These are phyloP conservation scores for Aspergillaceae sp. DNA, from an alignment of 2,329 filamentous ascomycete genomes.

Conservation along the genomic window DNA sequence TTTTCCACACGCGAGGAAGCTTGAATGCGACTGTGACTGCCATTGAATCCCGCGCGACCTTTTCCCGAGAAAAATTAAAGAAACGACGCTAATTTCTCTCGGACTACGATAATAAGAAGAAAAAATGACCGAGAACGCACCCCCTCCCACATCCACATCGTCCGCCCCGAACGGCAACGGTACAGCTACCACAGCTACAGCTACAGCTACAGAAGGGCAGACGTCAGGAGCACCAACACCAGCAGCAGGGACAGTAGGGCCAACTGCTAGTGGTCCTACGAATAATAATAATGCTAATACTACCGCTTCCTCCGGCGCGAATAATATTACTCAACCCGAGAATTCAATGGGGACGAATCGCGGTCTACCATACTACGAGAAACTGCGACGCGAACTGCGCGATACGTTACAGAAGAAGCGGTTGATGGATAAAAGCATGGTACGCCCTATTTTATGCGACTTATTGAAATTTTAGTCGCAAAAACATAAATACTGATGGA, in stretches of 20 bases:
- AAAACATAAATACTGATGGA: background rate
- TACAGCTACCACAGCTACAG: conserved; percentile 5
- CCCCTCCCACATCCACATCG: conserved; percentile 19
- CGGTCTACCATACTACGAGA: conserved; percentile 61
- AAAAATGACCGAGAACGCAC: conserved; percentile 36
- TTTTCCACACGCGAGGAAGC: too few relatives aligned
- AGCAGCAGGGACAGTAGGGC: conserved; percentile 11
- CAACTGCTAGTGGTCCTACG: conserved; percentile 1
- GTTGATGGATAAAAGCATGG: conserved; percentile 52
- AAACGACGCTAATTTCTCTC: too few relatives aligned
- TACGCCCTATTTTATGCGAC: conserved; percentile 18
- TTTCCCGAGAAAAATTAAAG: too few relatives aligned
- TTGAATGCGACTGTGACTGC: too few relatives aligned
- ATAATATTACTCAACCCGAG: too few relatives aligned
- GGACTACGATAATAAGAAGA: background rate
- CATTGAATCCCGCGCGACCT: too few relatives aligned
- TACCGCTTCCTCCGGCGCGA: too few relatives aligned
- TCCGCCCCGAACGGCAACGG: conserved; percentile 10
- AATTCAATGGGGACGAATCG: conserved; percentile 17
- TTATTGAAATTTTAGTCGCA: too few relatives aligned
- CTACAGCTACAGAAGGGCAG: background rate
- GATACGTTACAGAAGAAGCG: conserved; percentile 59
- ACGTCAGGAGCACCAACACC: conserved; percentile 12
- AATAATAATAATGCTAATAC: too few relatives aligned
- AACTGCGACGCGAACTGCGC: conserved; percentile 58